Evolutionary conservation across 202 grass and related monocot genomes (phyloP), one percentile per base, ranked within the genome.

Genomic region (Sporobolus alterniflorus): DNA sequence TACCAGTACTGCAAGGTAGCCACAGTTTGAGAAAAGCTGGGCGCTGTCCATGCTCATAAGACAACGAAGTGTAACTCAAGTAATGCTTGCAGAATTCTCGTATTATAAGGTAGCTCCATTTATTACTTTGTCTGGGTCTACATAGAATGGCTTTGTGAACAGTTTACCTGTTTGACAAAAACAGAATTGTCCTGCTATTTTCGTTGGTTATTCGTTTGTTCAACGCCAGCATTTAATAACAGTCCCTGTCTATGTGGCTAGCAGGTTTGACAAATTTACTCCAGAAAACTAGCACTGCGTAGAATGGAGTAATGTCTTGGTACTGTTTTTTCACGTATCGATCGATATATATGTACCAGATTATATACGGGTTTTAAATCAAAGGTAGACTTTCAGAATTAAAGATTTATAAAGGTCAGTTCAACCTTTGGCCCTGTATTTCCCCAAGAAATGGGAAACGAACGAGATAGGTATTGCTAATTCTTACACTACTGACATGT

Each of bases 151-250:
- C 20, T 32, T n/a, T 30, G 52, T 76, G 88, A 86, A 78, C 60
- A 74, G 74, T 90, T 78, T 78, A 62, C 9, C 25, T 74, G 21
- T 83, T 90, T 83, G 88, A 86, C 83, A 86, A 89, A 79, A 31
- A 16, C 20, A 22, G 9, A 33, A 20, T 8, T 77, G 40, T 59
- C 14, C 15, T 71, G 67, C 61, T 61, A 48, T 61, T 90, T 88
- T 61, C 39, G 30, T 64, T 20, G 61, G 29, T 33, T 64, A 64
- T 54, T 66, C 31, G 82, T 70, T 59, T 86, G 67, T 90, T 86
- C 78, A 86, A 69, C 78, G 61, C 42, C 21, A 36, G 0, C 42
- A 79, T 86, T 86, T 50, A 90, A 78, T 67, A 74, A 71, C 61
- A 32, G 43, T 83, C 60, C 25, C 63, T 63, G 2, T 90, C 67